Base-by-base conservation (phyloP, 805 yeast species). In the Debaryomyces hansenii region DNA sequence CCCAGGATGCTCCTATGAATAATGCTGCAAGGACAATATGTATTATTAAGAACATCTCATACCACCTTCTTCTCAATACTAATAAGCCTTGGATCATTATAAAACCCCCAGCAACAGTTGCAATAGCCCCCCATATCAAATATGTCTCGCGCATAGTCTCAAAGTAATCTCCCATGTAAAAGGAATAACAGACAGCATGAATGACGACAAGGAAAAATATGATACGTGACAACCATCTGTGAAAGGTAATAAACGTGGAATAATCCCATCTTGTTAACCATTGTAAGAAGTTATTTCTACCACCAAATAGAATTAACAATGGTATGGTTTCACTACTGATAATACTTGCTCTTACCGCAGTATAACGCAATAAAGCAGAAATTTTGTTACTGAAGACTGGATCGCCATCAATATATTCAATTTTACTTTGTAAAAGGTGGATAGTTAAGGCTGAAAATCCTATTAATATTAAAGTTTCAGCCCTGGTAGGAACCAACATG, bases 21-120 rank as follows among this genome's bases (percentile, higher is more conserved):
- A 67, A 50, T 4, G 73, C 63, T 4, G 82, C 90, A 38, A 85
- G 57, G 0, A 75, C 46, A 41, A 85, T 78, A 57, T 87, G 95
- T 11, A 73, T 41, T n/a, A 74, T 55, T 31, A 84, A 59, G 64
- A 87, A 84, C 6, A 72, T 46, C 52, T 79, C 84, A 54, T 80
- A 80, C 60, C 71, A 73, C 29, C 60, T 60, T 44, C 77, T 65
- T 46, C 84, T 66, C 41, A 79, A 61, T 33, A 66, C 64, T 50
- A 75, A 64, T 21, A 78, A 54, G 0, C 79, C 77, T 46, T 78
- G 83, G 15, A 78, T 46, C 42, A 78, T 51, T n/a, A 79, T 67
- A 3, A 64, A 44, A 3, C 70, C 52, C 1, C 80, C 79, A 8
- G 75, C 64, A 33, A 40, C 21, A 2, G 60, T 55, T 3, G 67